These are phyloP conservation scores for Spiraea crenata DNA, from an alignment of 331 rosid genomes.

Conservation along the genomic window DNA sequence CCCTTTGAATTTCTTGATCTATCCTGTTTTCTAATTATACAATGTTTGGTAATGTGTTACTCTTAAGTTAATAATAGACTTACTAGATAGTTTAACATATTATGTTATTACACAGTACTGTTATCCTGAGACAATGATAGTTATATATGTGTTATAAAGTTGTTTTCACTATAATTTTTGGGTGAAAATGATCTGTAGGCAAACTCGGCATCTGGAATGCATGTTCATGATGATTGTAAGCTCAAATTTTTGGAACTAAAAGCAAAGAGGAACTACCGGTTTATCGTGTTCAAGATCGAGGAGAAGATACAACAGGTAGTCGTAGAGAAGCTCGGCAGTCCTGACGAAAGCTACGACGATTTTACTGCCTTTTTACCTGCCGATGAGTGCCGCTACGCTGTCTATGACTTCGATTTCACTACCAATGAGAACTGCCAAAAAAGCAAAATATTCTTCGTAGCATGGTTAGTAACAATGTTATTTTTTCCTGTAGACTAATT, in stretches of 20 bases:
- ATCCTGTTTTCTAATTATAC: too few species aligned
- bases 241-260: slow-evolving; percentile 36
- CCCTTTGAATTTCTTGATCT: too few species aligned
- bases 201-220: slow-evolving; percentile 31
- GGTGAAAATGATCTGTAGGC: slow-evolving; percentile 2
- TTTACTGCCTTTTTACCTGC: slow-evolving; percentile 33
- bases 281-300: slow-evolving; percentile 43
- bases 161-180: neutral
- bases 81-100: neutral
- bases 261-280: slow-evolving; percentile 38
- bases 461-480: slow-evolving; percentile 24
- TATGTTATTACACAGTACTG: neutral
- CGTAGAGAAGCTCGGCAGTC: slow-evolving; percentile 38
- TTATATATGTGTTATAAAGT: too few species aligned
- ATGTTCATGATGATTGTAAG: slow-evolving; percentile 41
- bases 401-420: slow-evolving; percentile 35
- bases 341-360: slow-evolving; percentile 26
- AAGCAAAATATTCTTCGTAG: slow-evolving; percentile 44
- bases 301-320: slow-evolving; percentile 43
- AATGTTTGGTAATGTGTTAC: too few species aligned
- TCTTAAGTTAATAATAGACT: too few species aligned
- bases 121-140: too few species aligned
- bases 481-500: too few species aligned
- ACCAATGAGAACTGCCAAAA: slow-evolving; percentile 41
- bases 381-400: slow-evolving; percentile 46